Evolutionary conservation across 495 filamentous ascomycete genomes (phyloP), one percentile per base, ranked within the genome.

Genomic region (Neurospora africana): DNA sequence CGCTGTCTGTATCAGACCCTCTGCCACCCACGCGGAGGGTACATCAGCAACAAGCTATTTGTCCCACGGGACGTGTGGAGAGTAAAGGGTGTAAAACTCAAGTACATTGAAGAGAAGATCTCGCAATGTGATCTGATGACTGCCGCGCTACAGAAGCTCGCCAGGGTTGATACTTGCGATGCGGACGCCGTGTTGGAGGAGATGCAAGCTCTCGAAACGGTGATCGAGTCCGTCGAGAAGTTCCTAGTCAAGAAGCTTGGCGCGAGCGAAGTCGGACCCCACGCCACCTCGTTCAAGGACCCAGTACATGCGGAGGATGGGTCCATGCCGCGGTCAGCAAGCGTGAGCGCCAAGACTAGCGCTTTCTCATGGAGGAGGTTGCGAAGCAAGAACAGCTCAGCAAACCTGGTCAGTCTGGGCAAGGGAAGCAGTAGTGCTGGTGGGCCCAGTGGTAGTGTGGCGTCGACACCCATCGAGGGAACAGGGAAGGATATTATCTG

Each of bases 161-260:
- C 89, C 19, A 87, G 88, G 69, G 93, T 97, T 6, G 93, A 98
- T 75, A 93, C 89, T 3, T 90, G 89, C 73, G 94, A 98, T 79
- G 92, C 94, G 3, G 93, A 97, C 75, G 92, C 94, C 23, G 89
- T 99, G 19, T 83, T 96, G 38, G 94, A 97, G 75, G 95, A 99
- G 79, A 97, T 99, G 93, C 93, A 98, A 78, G 84, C 88, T n/a
- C 85, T 99, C 36, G 95, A 99, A 81, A 85, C 83, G 70, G 86
- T 98, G 41, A 86, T 99, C 37, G 95, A 98, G 76, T 90, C 93
- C 76, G 93, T 91, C 0, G 94, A 97, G 79, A 79, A 86, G 10
- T 84, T 85, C 15, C 83, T 99, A 35, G 80, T 89, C 7, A 94
- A 95, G 78, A 97, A 93, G 76, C 86, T 99, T 4, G 95, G 95